A percentile compares a stretch with the other conserved stretches of the same genome.
Evolutionary conservation across 2,329 filamentous ascomycete species (phyloP).

Genomic region (Alternaria triticina): DNA sequence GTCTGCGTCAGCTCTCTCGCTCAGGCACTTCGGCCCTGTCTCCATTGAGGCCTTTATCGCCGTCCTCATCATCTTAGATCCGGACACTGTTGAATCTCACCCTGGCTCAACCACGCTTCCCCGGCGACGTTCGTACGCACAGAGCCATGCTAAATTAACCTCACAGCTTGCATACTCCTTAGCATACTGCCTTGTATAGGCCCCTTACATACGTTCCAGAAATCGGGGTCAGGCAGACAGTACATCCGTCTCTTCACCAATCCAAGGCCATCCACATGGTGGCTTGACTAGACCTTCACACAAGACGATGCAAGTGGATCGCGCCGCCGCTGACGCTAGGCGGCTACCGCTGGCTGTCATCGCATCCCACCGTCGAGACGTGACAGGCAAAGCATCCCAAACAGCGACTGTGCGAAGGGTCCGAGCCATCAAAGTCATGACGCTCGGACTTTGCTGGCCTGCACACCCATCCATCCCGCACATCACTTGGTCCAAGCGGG

Average conservation of each 20-base stretch:
- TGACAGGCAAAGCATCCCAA: constrained; percentile 28
- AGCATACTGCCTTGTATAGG: constrained; percentile 18
- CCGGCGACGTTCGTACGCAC: constrained; percentile 39
- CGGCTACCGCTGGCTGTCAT: constrained; percentile 35
- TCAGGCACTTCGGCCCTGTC: constrained; percentile 33
- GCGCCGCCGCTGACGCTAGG: constrained; percentile 33
- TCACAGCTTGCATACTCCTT: constrained; percentile 22
- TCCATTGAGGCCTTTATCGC: constrained; percentile 23
- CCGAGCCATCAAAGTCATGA: constrained; percentile 26
- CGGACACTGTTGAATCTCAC: constrained; percentile 21
- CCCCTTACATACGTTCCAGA: constrained; percentile 21
- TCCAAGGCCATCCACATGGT: background rate
- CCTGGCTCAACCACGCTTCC: constrained; percentile 35
- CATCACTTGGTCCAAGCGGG: constrained; percentile 48
- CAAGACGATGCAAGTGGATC: constrained; percentile 19
- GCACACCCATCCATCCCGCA: constrained; percentile 49
- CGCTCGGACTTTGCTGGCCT: constrained; percentile 27
- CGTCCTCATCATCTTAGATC: constrained; percentile 35
- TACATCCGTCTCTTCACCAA: constrained; percentile 2
- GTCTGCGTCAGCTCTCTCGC: constrained; percentile 26
- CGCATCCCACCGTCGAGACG: constrained; percentile 22
- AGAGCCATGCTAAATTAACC: constrained; percentile 37
- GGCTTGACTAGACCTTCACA: constrained; percentile 14
- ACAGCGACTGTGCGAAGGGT: constrained; percentile 22
- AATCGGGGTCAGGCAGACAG: constrained; percentile 12